Percentiles rank a stretch among this genome's conserved stretches.
Evolutionary conservation across 116 monocot genomes (phyloP).

Genomic region (Dioscorea cayenensis): DNA sequence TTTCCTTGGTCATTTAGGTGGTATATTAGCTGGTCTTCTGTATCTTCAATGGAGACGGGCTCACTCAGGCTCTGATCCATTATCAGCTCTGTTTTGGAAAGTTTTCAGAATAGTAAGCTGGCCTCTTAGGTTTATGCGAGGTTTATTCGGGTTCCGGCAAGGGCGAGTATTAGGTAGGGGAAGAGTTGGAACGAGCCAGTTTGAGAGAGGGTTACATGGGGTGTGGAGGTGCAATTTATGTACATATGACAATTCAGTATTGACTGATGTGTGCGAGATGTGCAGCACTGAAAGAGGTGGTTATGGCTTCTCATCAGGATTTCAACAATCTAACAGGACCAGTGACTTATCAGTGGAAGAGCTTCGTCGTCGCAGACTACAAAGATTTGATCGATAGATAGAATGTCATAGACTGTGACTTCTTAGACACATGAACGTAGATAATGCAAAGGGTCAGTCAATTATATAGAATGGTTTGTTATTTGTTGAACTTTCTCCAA

Average conservation of each 20-base stretch:
- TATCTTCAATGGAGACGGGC: constrained; percentile 53
- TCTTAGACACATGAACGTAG: too few relatives aligned
- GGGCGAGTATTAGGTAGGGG: constrained; percentile 43
- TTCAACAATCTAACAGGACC: not conserved
- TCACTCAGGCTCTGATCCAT: constrained; percentile 45
- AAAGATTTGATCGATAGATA: constrained; percentile 55
- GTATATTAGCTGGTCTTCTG: constrained; percentile 79
- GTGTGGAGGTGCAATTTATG: constrained; percentile 74
- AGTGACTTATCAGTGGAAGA: constrained; percentile 42
- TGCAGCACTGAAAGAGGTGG: constrained; percentile 56
- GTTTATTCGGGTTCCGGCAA: constrained; percentile 19
- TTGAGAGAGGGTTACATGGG: constrained; percentile 13
- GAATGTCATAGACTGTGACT: too few relatives aligned
- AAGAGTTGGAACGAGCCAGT: constrained; percentile 24
- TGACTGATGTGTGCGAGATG: constrained; percentile 72
- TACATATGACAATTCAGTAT: constrained; percentile 63
- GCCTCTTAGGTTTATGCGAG: constrained; percentile 46
- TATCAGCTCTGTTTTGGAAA: constrained; percentile 33
- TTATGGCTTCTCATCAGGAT: constrained; percentile 11
- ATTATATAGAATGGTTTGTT: too few relatives aligned
- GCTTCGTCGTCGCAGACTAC: constrained; percentile 64
- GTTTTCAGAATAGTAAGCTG: constrained; percentile 26
- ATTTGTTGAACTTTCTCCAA: too few relatives aligned
- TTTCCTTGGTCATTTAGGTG: constrained; percentile 89
- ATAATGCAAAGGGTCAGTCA: too few relatives aligned